phyloP scores from a whole-genome alignment of 805 yeast genomes.

The Metschnikowia dekortorum region DNA sequence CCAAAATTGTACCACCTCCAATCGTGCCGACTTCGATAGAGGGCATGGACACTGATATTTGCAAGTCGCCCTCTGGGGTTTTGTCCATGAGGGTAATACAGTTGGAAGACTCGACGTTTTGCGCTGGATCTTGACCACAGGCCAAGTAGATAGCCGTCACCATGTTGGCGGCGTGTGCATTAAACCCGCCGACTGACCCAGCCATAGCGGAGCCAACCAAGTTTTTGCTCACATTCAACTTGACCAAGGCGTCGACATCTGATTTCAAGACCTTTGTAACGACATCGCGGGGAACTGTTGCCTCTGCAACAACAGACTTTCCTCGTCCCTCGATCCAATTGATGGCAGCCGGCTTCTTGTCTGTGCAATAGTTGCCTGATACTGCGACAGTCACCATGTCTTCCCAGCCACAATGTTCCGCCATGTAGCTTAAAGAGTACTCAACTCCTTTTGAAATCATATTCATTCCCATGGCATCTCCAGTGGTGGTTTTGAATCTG shows the following conservation, averaged over 20 bases:
- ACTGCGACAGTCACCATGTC: slow-evolving; percentile 92
- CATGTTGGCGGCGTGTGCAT: slow-evolving; percentile 96
- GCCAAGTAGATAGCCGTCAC: slow-evolving; percentile 94
- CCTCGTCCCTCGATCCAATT: slow-evolving; percentile 99
- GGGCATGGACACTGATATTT: slow-evolving; percentile 98
- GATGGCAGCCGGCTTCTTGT: slow-evolving; percentile 95
- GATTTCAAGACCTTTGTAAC: slow-evolving; percentile 84
- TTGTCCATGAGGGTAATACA: slow-evolving; percentile 95
- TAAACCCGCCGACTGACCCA: slow-evolving; percentile 95
- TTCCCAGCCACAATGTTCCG: slow-evolving; percentile 81
- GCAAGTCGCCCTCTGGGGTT: slow-evolving; percentile 58
- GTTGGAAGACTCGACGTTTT: slow-evolving; percentile 94
- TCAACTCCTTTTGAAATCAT: slow-evolving; percentile 99
- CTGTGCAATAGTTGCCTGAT: slow-evolving; percentile 97
- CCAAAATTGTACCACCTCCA: slow-evolving; percentile 98
- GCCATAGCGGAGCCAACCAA: slow-evolving; percentile 98
- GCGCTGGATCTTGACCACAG: slow-evolving; percentile 99
- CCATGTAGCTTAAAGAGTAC: slow-evolving; percentile 76
- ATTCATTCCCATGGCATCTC: slow-evolving; percentile 99
- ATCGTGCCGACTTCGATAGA: slow-evolving; percentile 98
- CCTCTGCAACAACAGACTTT: slow-evolving; percentile 95
- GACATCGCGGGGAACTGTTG: slow-evolving; percentile 75
- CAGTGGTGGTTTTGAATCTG: slow-evolving; percentile 97
- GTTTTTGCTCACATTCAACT: slow-evolving; percentile 83
- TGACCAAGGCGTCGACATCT: slow-evolving; percentile 87